Conservation (phyloP, 1,284 basidiomycete genomes). For the Trichosporon inkin region DNA sequence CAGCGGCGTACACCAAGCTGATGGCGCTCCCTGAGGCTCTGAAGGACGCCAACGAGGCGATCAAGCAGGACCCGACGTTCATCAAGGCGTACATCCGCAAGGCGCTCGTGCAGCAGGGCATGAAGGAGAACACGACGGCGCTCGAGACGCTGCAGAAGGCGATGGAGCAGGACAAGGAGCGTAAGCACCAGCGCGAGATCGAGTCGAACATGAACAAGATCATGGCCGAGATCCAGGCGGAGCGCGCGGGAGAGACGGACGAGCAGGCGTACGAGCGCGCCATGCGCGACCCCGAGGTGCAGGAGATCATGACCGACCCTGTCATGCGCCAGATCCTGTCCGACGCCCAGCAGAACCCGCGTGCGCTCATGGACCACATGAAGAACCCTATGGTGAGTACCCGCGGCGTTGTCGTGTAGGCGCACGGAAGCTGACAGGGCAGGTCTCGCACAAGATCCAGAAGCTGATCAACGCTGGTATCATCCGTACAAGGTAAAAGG, state of each 20-base stretch:
- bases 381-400: constrained; percentile 67
- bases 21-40: constrained; percentile 90
- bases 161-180: constrained; percentile 66
- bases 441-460: constrained; percentile 52
- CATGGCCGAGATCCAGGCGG: constrained; percentile 71
- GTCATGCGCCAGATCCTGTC: constrained; percentile 91
- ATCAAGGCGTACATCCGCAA: constrained; percentile 97
- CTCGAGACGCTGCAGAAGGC: constrained; percentile 73
- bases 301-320: constrained; percentile 55
- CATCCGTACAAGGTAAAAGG: constrained; percentile 55
- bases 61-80: constrained; percentile 83
- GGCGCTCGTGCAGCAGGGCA: constrained; percentile 74
- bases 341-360: constrained; percentile 87
- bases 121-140: constrained; percentile 89
- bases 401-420: background rate
- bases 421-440: background rate
- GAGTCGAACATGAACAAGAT: constrained; percentile 71
- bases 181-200: constrained; percentile 77
- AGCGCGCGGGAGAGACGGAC: constrained; percentile 83
- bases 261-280: constrained; percentile 89
- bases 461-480: constrained; percentile 93
- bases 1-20: constrained; percentile 94
- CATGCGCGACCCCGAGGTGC: constrained; percentile 95
- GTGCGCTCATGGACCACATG: constrained; percentile 92
- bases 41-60: constrained; percentile 91